Conservation (phyloP, 768 basidiomycete genomes). For the Phlebiopsis gigantea region DNA sequence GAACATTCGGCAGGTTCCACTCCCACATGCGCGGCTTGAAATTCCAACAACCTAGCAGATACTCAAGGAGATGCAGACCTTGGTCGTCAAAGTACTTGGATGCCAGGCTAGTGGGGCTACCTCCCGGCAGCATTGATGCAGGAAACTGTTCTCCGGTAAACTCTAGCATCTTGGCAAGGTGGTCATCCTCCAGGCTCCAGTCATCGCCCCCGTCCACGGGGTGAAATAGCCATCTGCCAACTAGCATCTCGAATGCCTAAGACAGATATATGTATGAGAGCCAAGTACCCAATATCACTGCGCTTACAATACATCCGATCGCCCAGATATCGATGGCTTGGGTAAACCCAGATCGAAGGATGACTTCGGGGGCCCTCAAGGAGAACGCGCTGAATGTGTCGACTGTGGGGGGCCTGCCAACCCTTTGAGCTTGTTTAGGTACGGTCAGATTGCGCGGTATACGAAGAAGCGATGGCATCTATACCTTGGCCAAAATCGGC, state of each 20-base stretch:
- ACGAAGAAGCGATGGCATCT: not conserved
- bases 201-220: constrained; percentile 13
- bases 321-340: not conserved
- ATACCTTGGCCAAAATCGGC: constrained; percentile 22
- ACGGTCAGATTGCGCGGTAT: not conserved
- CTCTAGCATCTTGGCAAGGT: constrained; percentile 28
- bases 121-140: constrained; percentile 12
- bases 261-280: not conserved
- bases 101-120: not conserved
- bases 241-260: constrained; percentile 25
- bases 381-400: not conserved
- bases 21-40: no score
- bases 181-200: constrained; percentile 23
- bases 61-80: not conserved
- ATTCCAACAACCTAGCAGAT: not conserved
- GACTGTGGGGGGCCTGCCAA: not conserved
- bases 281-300: not conserved
- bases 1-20: no score
- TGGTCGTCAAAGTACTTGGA: constrained; percentile 7
- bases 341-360: not conserved
- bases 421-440: not conserved
- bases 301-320: not conserved
- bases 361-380: not conserved
- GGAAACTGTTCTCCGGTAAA: constrained; percentile 22
- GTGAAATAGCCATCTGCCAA: constrained; percentile 21